phyloP scores from a whole-genome alignment of 306 rosid species.

The Crataegus laevigata region DNA sequence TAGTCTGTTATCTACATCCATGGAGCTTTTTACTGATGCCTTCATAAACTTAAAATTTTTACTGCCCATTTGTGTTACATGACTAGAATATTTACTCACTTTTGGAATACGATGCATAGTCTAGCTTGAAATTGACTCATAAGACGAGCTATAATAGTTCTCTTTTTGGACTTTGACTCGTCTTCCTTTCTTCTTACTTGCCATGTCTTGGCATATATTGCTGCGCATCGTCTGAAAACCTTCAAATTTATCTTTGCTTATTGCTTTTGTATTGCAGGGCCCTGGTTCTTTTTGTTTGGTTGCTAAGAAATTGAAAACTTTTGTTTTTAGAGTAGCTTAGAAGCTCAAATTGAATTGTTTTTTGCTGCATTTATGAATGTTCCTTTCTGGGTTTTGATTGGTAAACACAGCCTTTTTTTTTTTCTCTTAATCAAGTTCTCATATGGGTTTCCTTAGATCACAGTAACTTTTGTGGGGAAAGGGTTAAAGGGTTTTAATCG shows the following conservation, averaged over 20 bases:
- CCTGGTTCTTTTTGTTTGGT: neutral
- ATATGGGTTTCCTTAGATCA: conserved; percentile 3
- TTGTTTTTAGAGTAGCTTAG: neutral
- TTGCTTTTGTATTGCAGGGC: neutral
- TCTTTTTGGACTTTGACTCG: neutral
- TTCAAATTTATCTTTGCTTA: too few relatives aligned
- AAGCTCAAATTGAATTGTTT: neutral
- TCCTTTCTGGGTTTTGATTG: conserved; percentile 17
- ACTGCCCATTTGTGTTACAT: neutral
- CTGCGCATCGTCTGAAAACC: too few relatives aligned
- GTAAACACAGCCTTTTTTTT: neutral
- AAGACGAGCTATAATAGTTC: neutral
- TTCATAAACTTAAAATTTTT: neutral
- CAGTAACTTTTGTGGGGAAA: neutral
- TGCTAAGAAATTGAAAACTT: conserved; percentile 5
- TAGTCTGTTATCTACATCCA: neutral
- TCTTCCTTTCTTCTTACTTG: too few relatives aligned
- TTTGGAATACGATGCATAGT: neutral
- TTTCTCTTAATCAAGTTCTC: neutral
- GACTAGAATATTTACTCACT: neutral
- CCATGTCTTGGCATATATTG: too few relatives aligned
- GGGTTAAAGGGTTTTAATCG: neutral
- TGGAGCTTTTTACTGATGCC: neutral
- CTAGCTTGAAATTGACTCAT: neutral
- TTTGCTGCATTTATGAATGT: neutral